Percentiles rank a stretch among this genome's conserved stretches.
These are phyloP conservation scores for Dendrocalamus sinicus DNA, from an alignment of 176 grass and related monocot genomes.

Conservation along the genomic window DNA sequence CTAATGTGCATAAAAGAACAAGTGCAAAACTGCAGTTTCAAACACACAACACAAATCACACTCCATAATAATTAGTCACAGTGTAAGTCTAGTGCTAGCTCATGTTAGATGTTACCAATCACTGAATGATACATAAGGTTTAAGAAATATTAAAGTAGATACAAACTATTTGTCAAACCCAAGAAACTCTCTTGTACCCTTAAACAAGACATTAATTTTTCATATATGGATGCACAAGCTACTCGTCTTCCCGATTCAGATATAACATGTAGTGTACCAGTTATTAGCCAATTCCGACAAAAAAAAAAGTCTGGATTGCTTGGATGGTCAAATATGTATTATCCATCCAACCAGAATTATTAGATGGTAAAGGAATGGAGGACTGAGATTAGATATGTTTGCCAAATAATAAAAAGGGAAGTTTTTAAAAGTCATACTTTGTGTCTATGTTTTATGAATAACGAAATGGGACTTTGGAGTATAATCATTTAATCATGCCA, in stretches of 20 bases:
- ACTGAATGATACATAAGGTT: neutral
- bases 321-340: neutral
- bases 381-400: neutral
- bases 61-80: neutral
- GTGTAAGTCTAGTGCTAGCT: neutral
- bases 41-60: neutral
- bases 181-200: neutral
- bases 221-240: neutral
- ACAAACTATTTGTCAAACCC: neutral
- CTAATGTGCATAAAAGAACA: conserved; percentile 8
- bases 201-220: neutral
- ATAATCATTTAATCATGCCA: neutral
- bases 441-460: neutral
- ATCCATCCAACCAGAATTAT: neutral
- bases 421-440: neutral
- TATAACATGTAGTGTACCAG: neutral
- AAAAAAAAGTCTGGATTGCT: neutral
- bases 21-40: neutral
- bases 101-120: neutral
- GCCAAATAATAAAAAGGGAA: neutral
- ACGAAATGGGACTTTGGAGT: neutral
- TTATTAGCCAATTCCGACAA: neutral
- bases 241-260: neutral
- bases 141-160: neutral
- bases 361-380: neutral